A percentile compares a stretch with the other conserved stretches of the same genome.
Evolutionary conservation across 805 yeast genomes (phyloP).

Genomic region (Candida gorgasii): DNA sequence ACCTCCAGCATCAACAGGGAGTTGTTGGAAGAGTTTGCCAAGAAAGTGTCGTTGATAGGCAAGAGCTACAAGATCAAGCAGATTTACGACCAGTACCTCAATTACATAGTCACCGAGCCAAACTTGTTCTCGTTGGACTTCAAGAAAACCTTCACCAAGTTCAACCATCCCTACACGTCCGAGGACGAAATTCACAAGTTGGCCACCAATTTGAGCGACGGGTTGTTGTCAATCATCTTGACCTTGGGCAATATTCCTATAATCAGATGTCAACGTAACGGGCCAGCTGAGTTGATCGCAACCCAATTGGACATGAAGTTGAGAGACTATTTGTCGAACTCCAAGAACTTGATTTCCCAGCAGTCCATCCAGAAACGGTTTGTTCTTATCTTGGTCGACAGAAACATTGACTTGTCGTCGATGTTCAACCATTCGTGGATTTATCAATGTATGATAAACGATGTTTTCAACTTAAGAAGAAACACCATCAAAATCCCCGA

Average conservation of each 20-base stretch:
- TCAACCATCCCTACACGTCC: slow-evolving; percentile 69
- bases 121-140: slow-evolving; percentile 80
- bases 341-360: slow-evolving; percentile 28
- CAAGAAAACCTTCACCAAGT: slow-evolving; percentile 60
- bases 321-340: slow-evolving; percentile 81
- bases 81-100: slow-evolving; percentile 91
- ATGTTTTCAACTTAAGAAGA: slow-evolving; percentile 78
- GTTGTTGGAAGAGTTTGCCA: slow-evolving; percentile 85
- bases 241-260: slow-evolving; percentile 83
- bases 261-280: slow-evolving; percentile 86
- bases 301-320: slow-evolving; percentile 79
- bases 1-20: slow-evolving; percentile 77
- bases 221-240: slow-evolving; percentile 70
- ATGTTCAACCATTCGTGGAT: slow-evolving; percentile 99
- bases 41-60: slow-evolving; percentile 70
- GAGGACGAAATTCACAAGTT: slow-evolving; percentile 72
- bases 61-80: slow-evolving; percentile 75
- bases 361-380: slow-evolving; percentile 50
- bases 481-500: slow-evolving; percentile 70
- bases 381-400: slow-evolving; percentile 79
- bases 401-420: slow-evolving; percentile 86
- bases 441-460: slow-evolving; percentile 94
- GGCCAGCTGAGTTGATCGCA: slow-evolving; percentile 94
- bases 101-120: slow-evolving; percentile 91
- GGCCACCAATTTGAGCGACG: slow-evolving; percentile 74